Evolutionary conservation across 192 early-diverging fungal genomes (phyloP), one percentile per base, ranked within the genome.

Genomic region (Dispira simplex): DNA sequence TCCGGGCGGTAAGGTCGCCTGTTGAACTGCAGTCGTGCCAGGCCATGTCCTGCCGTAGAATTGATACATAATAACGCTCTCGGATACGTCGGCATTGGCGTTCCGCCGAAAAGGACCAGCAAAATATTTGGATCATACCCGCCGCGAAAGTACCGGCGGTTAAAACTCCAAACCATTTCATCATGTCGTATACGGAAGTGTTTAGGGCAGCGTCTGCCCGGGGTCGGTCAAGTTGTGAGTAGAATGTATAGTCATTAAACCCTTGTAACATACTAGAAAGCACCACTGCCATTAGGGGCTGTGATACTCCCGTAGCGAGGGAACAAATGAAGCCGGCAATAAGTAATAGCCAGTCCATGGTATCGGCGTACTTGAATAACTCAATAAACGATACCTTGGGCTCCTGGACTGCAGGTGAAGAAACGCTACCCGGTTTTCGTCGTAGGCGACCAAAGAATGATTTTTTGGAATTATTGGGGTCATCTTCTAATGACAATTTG

Each of bases 1-100:
- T 81, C 27, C 91, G 86, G 32, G 91, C 88, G 9, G 90, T 88
- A 46, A 97, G 79, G 62, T 88, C 87, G 54, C 90, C 93, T 27
- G 84, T 80, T 60, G 81, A 79, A 56, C 78, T 75, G 32, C 70
- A 75, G 63, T 97, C 94, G 69, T 92, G 92, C 84, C 88, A 97
- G 18, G 79, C 82, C 46, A 90, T 83, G 21, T 95, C 86, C 70
- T 95, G 92, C 49, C 89, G 80, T 57, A 97, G 75, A 53, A 95
- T 85, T 4, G 87, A 67, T 43, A 75, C 69, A 39, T 93, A 79
- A 65, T 92, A 97, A 32, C 54, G 63, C 66, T 84, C 75, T 25
- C 92, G 80, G 52, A 95, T 81, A 18, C 92, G 80, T 63, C 85
- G 81, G 53, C 83, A 70, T 43, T 83, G 84, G 49, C 77, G 76